Evolutionary conservation across 768 basidiomycete genomes (phyloP).

Genomic region (Amanita pallidorosea): DNA sequence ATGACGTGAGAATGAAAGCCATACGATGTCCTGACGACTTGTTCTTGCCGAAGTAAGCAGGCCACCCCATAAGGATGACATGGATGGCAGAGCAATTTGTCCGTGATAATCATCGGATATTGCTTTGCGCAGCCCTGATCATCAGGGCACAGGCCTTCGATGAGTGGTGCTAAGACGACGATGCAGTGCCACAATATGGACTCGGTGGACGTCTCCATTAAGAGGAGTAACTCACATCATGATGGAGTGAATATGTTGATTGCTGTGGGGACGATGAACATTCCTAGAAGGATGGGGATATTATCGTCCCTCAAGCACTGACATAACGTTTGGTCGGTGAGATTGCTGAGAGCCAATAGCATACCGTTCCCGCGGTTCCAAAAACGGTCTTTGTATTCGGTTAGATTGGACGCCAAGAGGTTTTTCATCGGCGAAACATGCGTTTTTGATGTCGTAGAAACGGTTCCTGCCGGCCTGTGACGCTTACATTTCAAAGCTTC

Average conservation of each 20-base stretch:
- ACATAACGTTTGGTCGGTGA: too few relatives aligned
- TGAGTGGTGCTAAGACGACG: not conserved
- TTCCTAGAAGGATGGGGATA: too few relatives aligned
- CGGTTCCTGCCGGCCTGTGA: too few relatives aligned
- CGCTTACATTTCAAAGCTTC: too few relatives aligned
- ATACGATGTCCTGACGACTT: not conserved
- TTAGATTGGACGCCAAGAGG: too few relatives aligned
- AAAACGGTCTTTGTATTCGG: too few relatives aligned
- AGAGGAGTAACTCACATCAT: not conserved
- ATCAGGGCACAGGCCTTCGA: not conserved
- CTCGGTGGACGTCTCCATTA: not conserved
- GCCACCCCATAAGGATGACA: not conserved
- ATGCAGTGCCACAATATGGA: not conserved
- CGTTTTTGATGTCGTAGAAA: too few relatives aligned
- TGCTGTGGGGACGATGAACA: too few relatives aligned
- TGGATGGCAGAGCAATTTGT: not conserved
- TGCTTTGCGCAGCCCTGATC: not conserved
- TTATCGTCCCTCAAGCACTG: too few relatives aligned
- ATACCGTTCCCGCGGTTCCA: too few relatives aligned
- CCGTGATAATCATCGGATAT: not conserved
- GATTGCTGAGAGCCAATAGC: too few relatives aligned
- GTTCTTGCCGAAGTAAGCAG: not conserved
- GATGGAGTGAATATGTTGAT: not conserved
- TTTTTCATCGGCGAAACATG: too few relatives aligned
- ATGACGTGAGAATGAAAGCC: not conserved